phyloP scores from a whole-genome alignment of 805 yeast genomes.

The Cyberlindnera nakhonratchasimensis region DNA sequence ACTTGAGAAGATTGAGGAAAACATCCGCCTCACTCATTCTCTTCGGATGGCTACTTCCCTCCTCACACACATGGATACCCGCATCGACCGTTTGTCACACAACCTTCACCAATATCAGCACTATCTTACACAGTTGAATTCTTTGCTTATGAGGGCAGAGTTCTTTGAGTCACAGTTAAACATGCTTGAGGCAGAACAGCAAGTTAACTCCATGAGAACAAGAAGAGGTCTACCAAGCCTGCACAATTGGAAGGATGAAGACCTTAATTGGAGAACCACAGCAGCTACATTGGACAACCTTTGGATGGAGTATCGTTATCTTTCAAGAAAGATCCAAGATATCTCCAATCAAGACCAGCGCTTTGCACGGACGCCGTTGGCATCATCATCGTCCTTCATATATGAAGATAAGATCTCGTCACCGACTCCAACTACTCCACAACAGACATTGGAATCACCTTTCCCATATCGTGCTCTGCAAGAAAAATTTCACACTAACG shows the following conservation, averaged over 20 bases:
- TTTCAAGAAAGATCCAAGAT: constrained; percentile 24
- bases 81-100: constrained; percentile 19
- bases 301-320: constrained; percentile 37
- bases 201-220: constrained; percentile 13
- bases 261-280: constrained; percentile 42
- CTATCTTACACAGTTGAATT: constrained; percentile 28
- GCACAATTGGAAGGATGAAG: constrained; percentile 30
- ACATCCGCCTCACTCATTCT: constrained; percentile 21
- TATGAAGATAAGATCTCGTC: constrained; percentile 4
- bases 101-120: constrained; percentile 29
- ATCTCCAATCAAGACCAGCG: constrained; percentile 8
- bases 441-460: neutral
- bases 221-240: constrained; percentile 17
- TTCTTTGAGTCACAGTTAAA: constrained; percentile 30
- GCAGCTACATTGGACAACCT: constrained; percentile 45
- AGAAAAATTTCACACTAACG: constrained; percentile 5
- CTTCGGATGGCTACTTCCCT: constrained; percentile 19
- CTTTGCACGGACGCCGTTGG: constrained; percentile 1
- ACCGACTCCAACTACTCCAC: constrained; percentile 1
- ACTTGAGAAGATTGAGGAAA: constrained; percentile 25
- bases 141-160: constrained; percentile 28
- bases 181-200: constrained; percentile 25
- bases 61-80: constrained; percentile 22
- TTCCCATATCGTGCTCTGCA: neutral
- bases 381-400: neutral